Conservation (phyloP, 768 basidiomycete species). For the Suillus placidus region DNA sequence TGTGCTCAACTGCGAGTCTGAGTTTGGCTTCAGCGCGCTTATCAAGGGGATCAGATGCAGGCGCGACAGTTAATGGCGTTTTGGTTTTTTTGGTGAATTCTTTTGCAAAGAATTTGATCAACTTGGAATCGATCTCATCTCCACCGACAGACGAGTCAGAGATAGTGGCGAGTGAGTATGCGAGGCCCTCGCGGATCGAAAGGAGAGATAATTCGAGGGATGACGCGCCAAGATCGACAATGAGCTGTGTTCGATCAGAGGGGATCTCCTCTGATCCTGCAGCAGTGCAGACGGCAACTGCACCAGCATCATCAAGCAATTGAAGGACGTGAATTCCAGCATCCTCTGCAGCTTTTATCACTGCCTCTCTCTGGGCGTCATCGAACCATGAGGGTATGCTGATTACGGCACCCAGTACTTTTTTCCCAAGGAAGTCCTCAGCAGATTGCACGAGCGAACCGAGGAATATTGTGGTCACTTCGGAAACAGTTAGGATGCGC, state of each 20-base stretch:
- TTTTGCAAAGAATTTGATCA: constrained; percentile 90
- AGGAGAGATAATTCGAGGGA: constrained; percentile 70
- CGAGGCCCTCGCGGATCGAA: constrained; percentile 75
- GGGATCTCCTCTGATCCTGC: constrained; percentile 42
- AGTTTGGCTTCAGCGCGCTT: constrained; percentile 93
- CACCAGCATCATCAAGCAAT: constrained; percentile 85
- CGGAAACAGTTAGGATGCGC: constrained; percentile 78
- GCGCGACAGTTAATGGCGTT: constrained; percentile 64
- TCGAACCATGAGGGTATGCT: constrained; percentile 79
- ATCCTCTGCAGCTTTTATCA: constrained; percentile 71
- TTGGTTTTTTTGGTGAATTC: constrained; percentile 98
- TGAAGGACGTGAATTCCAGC: constrained; percentile 87
- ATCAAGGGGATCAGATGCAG: constrained; percentile 59
- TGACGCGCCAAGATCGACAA: constrained; percentile 82
- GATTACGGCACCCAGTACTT: constrained; percentile 80
- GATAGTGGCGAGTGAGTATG: constrained; percentile 59
- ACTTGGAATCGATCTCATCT: constrained; percentile 74
- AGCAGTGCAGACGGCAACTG: constrained; percentile 60
- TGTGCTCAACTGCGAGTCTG: constrained; percentile 89
- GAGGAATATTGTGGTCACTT: constrained; percentile 86
- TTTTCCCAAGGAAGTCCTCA: constrained; percentile 85
- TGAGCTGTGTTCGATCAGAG: constrained; percentile 73
- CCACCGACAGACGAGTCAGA: constrained; percentile 56
- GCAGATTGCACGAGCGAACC: constrained; percentile 83
- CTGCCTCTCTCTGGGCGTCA: constrained; percentile 64